Conservation (phyloP, 441 rosid genomes). For the Geranium incanum region DNA sequence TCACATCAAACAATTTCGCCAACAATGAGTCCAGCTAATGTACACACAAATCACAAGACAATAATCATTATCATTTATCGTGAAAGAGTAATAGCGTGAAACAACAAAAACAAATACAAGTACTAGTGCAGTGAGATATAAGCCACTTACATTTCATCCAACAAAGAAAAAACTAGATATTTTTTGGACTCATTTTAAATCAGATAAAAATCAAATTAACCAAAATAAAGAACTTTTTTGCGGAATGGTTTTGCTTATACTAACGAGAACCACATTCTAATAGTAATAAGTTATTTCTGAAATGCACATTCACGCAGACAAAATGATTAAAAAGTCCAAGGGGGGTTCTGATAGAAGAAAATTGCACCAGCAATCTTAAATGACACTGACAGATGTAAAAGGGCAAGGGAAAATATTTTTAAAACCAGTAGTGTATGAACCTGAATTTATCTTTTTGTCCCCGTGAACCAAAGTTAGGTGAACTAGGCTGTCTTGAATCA, state of each 20-base stretch:
- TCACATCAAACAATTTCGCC: neutral
- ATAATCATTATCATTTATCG: neutral
- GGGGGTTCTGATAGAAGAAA: neutral
- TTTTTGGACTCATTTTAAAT: neutral
- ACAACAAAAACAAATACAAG: neutral
- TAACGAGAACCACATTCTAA: neutral
- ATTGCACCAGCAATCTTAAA: neutral
- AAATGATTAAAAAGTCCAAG: neutral
- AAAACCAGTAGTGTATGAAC: neutral
- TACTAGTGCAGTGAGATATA: neutral
- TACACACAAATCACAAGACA: neutral
- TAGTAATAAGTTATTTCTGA: neutral
- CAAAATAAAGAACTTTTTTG: neutral
- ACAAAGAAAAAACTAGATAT: neutral
- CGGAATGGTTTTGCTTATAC: neutral
- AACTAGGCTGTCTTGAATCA: neutral
- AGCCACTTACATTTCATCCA: neutral
- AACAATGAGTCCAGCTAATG: neutral
- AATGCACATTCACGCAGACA: neutral
- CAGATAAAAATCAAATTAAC: neutral
- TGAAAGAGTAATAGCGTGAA: neutral
- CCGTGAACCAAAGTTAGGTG: slow-evolving; percentile 3
- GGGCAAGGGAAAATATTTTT: neutral
- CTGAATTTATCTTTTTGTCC: neutral
- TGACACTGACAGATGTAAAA: neutral